A percentile compares a stretch with the other conserved stretches of the same genome.
Evolutionary conservation across 352 stramenopile genomes (phyloP).

Genomic region (Pilasporangium apinafurcum): DNA sequence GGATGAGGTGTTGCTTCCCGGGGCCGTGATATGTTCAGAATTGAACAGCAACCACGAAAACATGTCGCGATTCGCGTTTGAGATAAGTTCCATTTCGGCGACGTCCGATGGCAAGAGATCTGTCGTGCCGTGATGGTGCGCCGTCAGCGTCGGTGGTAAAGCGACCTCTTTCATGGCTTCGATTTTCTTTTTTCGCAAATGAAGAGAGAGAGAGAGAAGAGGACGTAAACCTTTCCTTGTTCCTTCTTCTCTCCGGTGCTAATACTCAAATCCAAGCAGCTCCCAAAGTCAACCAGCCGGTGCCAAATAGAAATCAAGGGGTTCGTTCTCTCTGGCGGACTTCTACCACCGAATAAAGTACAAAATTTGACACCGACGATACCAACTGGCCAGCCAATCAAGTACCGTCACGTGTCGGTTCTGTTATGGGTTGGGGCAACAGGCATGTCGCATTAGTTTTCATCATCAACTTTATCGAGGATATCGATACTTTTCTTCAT

Average conservation of each 20-base stretch:
- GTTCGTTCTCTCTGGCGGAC: too few relatives aligned
- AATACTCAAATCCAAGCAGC: too few relatives aligned
- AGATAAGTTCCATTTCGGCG: conserved; percentile 62
- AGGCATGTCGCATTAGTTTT: too few relatives aligned
- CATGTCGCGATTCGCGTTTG: conserved; percentile 71
- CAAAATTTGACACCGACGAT: neutral
- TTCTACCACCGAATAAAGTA: neutral
- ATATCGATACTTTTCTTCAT: neutral
- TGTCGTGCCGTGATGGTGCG: conserved; percentile 10
- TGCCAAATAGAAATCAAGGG: too few relatives aligned
- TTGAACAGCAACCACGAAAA: conserved; percentile 85
- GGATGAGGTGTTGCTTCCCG: too few relatives aligned
- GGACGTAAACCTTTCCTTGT: too few relatives aligned
- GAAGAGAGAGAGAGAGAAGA: too few relatives aligned
- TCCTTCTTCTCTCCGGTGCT: too few relatives aligned
- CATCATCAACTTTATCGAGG: neutral
- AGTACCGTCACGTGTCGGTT: neutral
- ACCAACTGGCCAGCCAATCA: neutral
- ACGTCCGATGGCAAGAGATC: conserved; percentile 29
- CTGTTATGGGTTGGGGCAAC: neutral
- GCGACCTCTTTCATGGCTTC: too few relatives aligned
- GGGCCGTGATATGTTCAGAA: conserved; percentile 75
- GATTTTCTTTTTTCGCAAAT: too few relatives aligned
- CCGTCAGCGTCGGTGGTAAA: too few relatives aligned
- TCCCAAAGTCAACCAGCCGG: conserved; percentile 13